phyloP scores from a whole-genome alignment of 768 basidiomycete genomes.

The Termitomyces eurrhizus region DNA sequence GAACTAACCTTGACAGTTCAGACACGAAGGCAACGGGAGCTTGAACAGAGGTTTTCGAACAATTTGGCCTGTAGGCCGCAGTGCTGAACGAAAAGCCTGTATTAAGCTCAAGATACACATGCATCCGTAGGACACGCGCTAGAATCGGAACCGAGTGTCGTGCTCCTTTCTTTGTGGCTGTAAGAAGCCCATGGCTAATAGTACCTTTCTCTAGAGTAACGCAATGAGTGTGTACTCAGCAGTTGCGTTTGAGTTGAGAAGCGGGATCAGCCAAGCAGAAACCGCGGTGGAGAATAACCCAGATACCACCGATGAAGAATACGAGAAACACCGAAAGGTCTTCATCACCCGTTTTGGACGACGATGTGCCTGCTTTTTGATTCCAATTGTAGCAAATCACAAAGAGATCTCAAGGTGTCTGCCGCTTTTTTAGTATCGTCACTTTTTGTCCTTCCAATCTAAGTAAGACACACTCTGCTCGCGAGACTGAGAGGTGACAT shows the following conservation, averaged over 20 bases:
- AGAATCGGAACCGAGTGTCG: background rate
- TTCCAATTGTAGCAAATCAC: background rate
- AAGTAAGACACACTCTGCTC: background rate
- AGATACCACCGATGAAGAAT: too few relatives aligned
- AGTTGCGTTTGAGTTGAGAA: background rate
- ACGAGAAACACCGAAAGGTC: background rate
- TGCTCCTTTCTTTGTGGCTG: too few relatives aligned
- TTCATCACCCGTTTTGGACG: background rate
- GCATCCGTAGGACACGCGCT: background rate
- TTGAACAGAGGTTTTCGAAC: background rate
- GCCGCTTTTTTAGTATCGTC: too few relatives aligned
- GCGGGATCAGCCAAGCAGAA: background rate
- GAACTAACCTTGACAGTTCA: background rate
- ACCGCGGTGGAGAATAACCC: background rate
- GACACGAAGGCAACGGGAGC: conserved; percentile 2
- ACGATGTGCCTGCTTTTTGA: background rate
- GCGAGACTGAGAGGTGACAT: background rate
- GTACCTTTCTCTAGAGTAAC: too few relatives aligned
- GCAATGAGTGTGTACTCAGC: background rate
- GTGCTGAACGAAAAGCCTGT: background rate
- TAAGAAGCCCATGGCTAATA: background rate
- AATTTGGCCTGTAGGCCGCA: background rate
- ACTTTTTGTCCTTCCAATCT: background rate
- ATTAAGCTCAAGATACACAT: background rate
- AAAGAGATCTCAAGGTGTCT: background rate